Evolutionary conservation across 2,329 filamentous ascomycete genomes (phyloP).

Genomic region (Didymella pomorum): DNA sequence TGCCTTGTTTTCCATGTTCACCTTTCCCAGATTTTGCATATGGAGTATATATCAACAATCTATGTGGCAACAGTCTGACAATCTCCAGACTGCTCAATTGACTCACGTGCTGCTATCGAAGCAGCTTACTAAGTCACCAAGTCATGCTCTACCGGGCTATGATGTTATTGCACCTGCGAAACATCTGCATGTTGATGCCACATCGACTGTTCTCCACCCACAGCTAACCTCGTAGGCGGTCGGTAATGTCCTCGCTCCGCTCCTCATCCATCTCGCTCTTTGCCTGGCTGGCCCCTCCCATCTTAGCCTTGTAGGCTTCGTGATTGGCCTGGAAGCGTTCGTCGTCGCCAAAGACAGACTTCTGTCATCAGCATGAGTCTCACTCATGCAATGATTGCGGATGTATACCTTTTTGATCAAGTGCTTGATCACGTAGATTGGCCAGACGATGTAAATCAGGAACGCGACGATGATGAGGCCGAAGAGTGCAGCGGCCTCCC

Average conservation of each 20-base stretch:
- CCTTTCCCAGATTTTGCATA: constrained; percentile 21
- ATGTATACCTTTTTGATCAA: neutral
- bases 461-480: neutral
- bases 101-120: neutral
- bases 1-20: constrained; percentile 30
- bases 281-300: neutral
- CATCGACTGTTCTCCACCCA: neutral
- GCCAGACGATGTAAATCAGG: constrained; percentile 6
- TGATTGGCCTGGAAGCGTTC: constrained; percentile 2
- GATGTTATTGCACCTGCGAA: neutral
- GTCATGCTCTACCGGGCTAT: neutral
- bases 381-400: neutral
- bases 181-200: neutral
- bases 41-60: constrained; percentile 29
- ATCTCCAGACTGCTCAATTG: neutral
- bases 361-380: constrained; percentile 6
- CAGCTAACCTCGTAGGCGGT: neutral
- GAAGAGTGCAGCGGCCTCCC: too few species aligned
- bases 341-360: constrained; percentile 5
- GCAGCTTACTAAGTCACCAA: neutral
- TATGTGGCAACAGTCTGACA: constrained; percentile 5
- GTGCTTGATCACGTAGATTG: constrained; percentile 6
- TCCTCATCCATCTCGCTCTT: neutral
- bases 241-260: neutral
- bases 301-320: constrained; percentile 2